A percentile compares a stretch with the other conserved stretches of the same genome.
Conservation (phyloP, 2,329 filamentous ascomycete species). For the Magnaporthiopsis incrustans region DNA sequence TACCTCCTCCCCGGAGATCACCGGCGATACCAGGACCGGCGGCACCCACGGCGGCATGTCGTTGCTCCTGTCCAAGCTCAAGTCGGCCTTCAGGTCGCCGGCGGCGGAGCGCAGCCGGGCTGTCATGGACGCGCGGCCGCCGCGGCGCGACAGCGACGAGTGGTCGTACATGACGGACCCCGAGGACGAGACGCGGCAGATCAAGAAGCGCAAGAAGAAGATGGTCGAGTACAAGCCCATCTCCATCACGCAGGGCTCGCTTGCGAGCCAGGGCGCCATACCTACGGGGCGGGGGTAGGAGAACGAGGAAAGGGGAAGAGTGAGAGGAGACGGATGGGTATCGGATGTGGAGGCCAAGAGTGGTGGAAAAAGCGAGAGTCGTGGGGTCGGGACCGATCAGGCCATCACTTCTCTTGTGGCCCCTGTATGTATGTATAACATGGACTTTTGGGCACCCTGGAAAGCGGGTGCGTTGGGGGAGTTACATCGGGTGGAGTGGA, state of each 20-base stretch:
- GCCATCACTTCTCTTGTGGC: background rate
- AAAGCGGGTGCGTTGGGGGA: background rate
- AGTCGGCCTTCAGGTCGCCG: constrained; percentile 1
- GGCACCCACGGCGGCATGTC: background rate
- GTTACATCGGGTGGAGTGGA: background rate
- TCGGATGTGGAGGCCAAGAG: background rate
- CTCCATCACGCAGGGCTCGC: background rate
- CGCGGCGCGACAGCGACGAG: constrained; percentile 6
- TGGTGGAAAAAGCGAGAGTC: background rate
- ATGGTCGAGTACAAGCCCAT: constrained; percentile 4
- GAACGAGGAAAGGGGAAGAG: too few species aligned
- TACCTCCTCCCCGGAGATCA: background rate
- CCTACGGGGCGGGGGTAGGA: too few species aligned
- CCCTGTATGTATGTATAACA: too few species aligned
- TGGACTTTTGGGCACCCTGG: background rate
- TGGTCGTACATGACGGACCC: constrained; percentile 6
- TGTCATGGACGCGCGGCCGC: background rate
- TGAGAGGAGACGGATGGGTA: background rate
- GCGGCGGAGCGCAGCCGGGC: background rate
- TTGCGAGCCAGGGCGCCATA: background rate
- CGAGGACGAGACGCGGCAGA: constrained; percentile 1
- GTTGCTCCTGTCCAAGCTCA: background rate
- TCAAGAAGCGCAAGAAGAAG: constrained; percentile 8
- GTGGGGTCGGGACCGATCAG: background rate
- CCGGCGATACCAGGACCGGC: background rate